phyloP scores from a whole-genome alignment of 257 asterid species.

The Solanum peruvianum region DNA sequence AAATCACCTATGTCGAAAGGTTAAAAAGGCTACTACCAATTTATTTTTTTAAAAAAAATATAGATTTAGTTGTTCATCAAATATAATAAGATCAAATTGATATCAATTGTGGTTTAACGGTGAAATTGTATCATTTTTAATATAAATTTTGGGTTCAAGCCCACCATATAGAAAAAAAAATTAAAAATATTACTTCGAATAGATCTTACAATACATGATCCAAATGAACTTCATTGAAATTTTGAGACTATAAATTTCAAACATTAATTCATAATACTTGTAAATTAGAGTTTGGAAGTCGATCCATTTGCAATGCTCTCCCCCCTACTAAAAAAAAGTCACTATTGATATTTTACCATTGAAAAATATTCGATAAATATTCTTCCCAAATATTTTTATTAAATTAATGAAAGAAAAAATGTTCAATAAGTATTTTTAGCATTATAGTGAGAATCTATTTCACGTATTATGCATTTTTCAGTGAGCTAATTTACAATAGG shows the following conservation, averaged over 20 bases:
- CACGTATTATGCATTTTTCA: background rate
- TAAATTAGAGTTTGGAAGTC: background rate
- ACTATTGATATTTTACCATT: background rate
- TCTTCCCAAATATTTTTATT: background rate
- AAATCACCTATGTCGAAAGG: background rate
- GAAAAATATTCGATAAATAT: background rate
- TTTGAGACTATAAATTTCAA: no score
- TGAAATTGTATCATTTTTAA: no score
- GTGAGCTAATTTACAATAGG: no score
- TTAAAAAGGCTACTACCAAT: background rate
- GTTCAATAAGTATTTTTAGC: no score
- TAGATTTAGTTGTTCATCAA: background rate
- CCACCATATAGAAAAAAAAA: no score
- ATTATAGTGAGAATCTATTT: no score
- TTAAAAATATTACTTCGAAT: rapidly evolving
- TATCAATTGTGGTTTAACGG: background rate
- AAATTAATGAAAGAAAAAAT: no score
- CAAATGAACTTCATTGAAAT: rapidly evolving
- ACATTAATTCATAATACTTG: background rate
- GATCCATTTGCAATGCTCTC: background rate
- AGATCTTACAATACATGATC: no score
- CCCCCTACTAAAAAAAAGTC: background rate
- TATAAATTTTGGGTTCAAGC: rapidly evolving
- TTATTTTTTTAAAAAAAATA: background rate
- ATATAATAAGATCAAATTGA: background rate